phyloP scores from a whole-genome alignment of 2,329 filamentous ascomycete species.

The Ophiosphaerella narmari region DNA sequence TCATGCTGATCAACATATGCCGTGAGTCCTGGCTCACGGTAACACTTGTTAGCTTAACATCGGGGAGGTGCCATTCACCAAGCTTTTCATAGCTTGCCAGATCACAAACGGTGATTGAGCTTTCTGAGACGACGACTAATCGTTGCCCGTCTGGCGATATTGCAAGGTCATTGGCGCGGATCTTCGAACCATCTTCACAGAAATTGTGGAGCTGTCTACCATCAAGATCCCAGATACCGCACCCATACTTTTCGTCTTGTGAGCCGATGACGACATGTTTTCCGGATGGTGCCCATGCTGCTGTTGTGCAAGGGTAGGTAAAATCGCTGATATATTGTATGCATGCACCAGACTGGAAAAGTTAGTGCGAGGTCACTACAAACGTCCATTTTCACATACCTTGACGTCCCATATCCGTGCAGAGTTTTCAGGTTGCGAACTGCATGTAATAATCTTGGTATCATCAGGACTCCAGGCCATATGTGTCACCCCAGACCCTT shows the following conservation, averaged over 20 bases:
- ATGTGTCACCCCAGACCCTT: conserved; percentile 73
- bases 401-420: conserved; percentile 74
- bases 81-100: conserved; percentile 74
- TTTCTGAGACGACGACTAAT: conserved; percentile 76
- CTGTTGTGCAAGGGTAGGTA: conserved; percentile 83
- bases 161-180: conserved; percentile 83
- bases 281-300: conserved; percentile 84
- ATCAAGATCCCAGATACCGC: conserved; percentile 63
- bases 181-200: conserved; percentile 58
- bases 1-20: conserved; percentile 80
- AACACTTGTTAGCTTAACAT: conserved; percentile 75
- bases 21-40: conserved; percentile 80
- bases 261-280: conserved; percentile 73
- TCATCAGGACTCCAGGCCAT: conserved; percentile 93
- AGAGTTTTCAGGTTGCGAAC: conserved; percentile 64
- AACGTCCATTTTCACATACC: conserved; percentile 19
- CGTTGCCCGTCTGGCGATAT: conserved; percentile 79
- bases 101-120: conserved; percentile 80
- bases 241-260: conserved; percentile 44
- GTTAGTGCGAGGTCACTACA: conserved; percentile 8
- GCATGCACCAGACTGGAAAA: conserved; percentile 52
- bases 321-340: conserved; percentile 68
- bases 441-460: conserved; percentile 81
- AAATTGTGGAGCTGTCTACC: conserved; percentile 69
- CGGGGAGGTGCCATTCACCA: conserved; percentile 72